phyloP scores from a whole-genome alignment of 1,284 basidiomycete genomes.

The Fomitopsis schrenkii region DNA sequence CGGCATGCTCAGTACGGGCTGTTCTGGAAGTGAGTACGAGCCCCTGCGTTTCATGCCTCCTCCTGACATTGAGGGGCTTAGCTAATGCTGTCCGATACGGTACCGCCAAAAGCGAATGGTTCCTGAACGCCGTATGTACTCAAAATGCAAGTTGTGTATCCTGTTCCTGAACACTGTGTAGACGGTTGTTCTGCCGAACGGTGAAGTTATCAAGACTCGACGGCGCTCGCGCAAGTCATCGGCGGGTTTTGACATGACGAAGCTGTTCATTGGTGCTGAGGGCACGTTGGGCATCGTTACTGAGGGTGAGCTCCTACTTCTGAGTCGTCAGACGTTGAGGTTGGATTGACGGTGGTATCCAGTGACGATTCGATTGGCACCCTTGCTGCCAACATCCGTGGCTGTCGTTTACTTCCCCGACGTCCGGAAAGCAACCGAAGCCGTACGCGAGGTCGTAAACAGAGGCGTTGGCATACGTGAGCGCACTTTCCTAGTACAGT shows the following conservation, averaged over 20 bases:
- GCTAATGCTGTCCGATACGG: conserved; percentile 71
- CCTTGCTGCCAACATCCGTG: conserved; percentile 73
- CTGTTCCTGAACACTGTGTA: conserved; percentile 25
- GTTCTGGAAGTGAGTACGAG: conserved; percentile 61
- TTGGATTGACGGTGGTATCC: conserved; percentile 6
- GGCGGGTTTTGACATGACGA: conserved; percentile 88
- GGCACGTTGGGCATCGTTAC: conserved; percentile 93
- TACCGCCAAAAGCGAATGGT: conserved; percentile 44
- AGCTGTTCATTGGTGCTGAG: conserved; percentile 92
- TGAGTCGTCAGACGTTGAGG: not conserved
- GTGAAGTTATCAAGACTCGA: conserved; percentile 92
- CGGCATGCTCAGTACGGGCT: conserved; percentile 88
- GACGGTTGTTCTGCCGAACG: conserved; percentile 88
- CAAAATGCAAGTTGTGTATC: not conserved
- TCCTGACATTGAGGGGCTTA: not conserved
- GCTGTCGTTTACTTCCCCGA: conserved; percentile 69
- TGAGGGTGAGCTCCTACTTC: conserved; percentile 53
- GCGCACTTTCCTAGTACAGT: conserved; percentile 19
- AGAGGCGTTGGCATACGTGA: conserved; percentile 67
- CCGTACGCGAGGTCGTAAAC: conserved; percentile 74
- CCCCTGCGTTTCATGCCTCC: not conserved
- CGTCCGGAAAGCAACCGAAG: conserved; percentile 64
- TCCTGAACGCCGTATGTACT: conserved; percentile 64
- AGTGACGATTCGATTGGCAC: conserved; percentile 81
- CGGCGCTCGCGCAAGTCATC: conserved; percentile 84